Conservation (phyloP, 2,329 filamentous ascomycete genomes). For the Fusarium sp. region DNA sequence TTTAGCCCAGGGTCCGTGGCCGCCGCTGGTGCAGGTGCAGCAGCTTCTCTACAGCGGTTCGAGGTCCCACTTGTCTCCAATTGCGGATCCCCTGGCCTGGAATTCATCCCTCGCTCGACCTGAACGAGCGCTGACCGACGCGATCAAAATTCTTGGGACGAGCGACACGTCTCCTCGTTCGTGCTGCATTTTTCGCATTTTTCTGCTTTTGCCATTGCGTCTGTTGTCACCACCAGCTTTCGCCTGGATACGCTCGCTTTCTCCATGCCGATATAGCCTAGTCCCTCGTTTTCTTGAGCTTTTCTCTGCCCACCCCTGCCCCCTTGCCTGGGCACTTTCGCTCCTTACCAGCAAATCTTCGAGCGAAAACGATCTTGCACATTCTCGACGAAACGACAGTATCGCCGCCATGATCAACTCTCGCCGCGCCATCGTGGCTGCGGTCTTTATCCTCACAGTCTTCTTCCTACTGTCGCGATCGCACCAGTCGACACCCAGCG, state of each 20-base stretch:
- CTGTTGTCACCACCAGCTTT: slow-evolving; percentile 24
- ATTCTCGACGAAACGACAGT: slow-evolving; percentile 29
- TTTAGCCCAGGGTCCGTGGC: slow-evolving; percentile 32
- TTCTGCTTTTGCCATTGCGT: slow-evolving; percentile 20
- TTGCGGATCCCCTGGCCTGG: slow-evolving; percentile 39
- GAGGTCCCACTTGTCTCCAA: slow-evolving; percentile 39
- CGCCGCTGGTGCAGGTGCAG: slow-evolving; percentile 5
- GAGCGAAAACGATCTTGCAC: slow-evolving; percentile 25
- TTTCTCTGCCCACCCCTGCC: slow-evolving; percentile 27
- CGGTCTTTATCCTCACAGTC: slow-evolving; percentile 75
- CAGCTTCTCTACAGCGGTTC: slow-evolving; percentile 19
- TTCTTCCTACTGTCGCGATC: slow-evolving; percentile 77
- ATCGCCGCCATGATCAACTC: slow-evolving; percentile 77
- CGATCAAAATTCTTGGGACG: slow-evolving; percentile 26
- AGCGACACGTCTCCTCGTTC: slow-evolving; percentile 20
- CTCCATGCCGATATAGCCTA: slow-evolving; percentile 38
- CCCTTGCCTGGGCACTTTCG: slow-evolving; percentile 33
- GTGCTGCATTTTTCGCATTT: slow-evolving; percentile 19
- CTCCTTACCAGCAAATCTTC: slow-evolving; percentile 35
- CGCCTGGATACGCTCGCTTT: slow-evolving; percentile 32
- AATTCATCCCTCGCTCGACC: slow-evolving; percentile 36
- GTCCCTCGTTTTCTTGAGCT: slow-evolving; percentile 33
- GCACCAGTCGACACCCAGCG: slow-evolving; percentile 54
- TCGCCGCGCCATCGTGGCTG: slow-evolving; percentile 78
- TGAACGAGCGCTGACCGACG: slow-evolving; percentile 17